Evolutionary conservation across 2,329 filamentous ascomycete genomes (phyloP), one percentile per base, ranked within the genome.

Genomic region (Fusarium duplospermum): DNA sequence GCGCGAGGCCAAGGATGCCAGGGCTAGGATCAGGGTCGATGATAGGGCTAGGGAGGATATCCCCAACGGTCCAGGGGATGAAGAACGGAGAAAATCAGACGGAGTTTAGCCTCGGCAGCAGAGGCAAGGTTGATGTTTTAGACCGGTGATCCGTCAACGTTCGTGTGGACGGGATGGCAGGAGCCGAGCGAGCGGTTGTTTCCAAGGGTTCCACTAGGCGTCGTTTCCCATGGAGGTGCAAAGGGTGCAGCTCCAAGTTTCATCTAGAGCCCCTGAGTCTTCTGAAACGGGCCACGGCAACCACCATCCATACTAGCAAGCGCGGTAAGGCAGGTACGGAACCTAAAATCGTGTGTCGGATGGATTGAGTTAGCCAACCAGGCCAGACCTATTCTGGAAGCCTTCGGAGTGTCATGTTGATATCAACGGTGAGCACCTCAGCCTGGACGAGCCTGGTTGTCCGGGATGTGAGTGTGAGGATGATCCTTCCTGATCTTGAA

Each of bases 241-340:
- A 69, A 50, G 57, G 59, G 59, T 59, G 57, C 54, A 60, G 47
- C 66, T 54, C 54, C 71, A 67, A 76, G 76, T 77, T 76, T 75
- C 70, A 72, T 59, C 58, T 50, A 31, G 5, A 57, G 36, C 70
- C 72, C 67, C 66, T 74, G 64, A 36, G 20, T 33, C 42, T 70
- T 77, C 74, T 77, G 76, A 77, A 77, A 77, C 76, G 62, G 60
- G 33, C 61, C 64, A 67, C 20, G 62, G 31, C 24, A 20, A 24
- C 33, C 29, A 31, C 45, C 35, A 59, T 24, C 42, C 42, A 47
- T n/a, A 47, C 40, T 31, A n/a, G 40, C 56, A 35, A 42, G 40
- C 60, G 60, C 60, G 50, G 20, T 31, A 54, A 58, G 56, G 40
- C 67, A 74, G 67, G 67, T 47, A 67, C 42, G 60, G 18, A 52